Evolutionary conservation across 73 alveolate genomes (phyloP).

Genomic region (Breviolum minutum): DNA sequence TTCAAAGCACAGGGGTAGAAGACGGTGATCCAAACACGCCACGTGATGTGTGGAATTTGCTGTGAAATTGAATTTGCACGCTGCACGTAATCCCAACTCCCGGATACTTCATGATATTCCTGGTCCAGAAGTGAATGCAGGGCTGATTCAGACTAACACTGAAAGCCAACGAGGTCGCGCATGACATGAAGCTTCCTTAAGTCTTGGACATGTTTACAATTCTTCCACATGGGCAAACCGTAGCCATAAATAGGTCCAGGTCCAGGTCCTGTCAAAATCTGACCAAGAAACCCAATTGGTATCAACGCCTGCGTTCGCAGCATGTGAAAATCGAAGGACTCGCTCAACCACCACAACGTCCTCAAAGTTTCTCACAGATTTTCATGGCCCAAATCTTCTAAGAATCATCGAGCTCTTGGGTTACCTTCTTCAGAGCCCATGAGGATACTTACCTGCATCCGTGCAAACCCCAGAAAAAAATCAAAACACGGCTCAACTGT

Average conservation of each 20-base stretch:
- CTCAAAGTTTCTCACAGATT: neutral
- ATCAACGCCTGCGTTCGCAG: conserved; percentile 7
- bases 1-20: no score
- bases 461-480: neutral
- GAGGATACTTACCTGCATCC: neutral
- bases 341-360: conserved; percentile 69
- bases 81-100: no score
- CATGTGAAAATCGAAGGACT: conserved; percentile 7
- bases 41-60: no score
- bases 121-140: neutral
- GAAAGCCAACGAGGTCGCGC: no score
- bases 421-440: neutral
- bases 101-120: neutral
- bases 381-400: neutral
- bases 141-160: neutral
- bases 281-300: conserved; percentile 45
- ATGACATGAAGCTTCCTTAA: neutral
- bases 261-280: neutral
- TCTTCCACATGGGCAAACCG: neutral
- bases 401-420: neutral
- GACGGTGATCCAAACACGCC: no score
- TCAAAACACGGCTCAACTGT: neutral
- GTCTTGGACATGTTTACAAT: neutral
- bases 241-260: neutral
- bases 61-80: no score